Base-by-base conservation (phyloP, 78 protist species). In the Pigoraptor vietnamica region DNA sequence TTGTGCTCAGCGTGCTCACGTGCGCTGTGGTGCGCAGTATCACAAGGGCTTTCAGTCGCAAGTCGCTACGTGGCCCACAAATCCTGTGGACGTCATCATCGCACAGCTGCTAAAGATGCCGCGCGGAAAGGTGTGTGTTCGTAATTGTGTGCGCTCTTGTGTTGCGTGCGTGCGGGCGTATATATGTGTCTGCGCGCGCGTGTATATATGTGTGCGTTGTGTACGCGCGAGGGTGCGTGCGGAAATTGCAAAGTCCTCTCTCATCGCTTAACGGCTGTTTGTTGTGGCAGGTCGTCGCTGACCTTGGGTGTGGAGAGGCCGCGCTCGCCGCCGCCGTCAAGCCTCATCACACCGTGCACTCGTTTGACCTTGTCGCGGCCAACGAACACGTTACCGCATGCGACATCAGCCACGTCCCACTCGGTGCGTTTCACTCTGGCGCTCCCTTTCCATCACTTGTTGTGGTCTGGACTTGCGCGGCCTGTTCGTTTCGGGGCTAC, bases 241-340 rank as follows among this genome's bases (percentile, higher is more conserved):
- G n/a, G n/a, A n/a, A n/a, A n/a, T n/a, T n/a, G n/a, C n/a, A n/a
- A n/a, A n/a, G n/a, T n/a, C n/a, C n/a, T n/a, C n/a, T n/a, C n/a
- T n/a, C n/a, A n/a, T n/a, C n/a, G n/a, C n/a, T n/a, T n/a, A n/a
- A n/a, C n/a, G n/a, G n/a, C n/a, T n/a, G 67, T 48, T 48, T 48
- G 6, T 21, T 48, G 6, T 48, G 6, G 67, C 67, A 48, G 67
- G 14, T 40, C 19, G 92, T 97, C n/a, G 97, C 95, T 23, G 98
- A 97, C 87, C 90, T 97, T 32, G 98, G 98, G 21, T 97, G 98
- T 87, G 98, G 98, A 23, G 98, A 96, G 24, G 98, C 98, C 29
- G 39, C n/a, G 39, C 29, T 97, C 23, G 95, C 97, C 37, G 81
- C 39, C 33, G 6, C n/a, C 0, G 86, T 86, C 21, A 0, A 19